Percentiles rank a stretch among this genome's conserved stretches.
Conservation (phyloP, 2,329 filamentous ascomycete genomes). For the Diaporthe capsici region DNA sequence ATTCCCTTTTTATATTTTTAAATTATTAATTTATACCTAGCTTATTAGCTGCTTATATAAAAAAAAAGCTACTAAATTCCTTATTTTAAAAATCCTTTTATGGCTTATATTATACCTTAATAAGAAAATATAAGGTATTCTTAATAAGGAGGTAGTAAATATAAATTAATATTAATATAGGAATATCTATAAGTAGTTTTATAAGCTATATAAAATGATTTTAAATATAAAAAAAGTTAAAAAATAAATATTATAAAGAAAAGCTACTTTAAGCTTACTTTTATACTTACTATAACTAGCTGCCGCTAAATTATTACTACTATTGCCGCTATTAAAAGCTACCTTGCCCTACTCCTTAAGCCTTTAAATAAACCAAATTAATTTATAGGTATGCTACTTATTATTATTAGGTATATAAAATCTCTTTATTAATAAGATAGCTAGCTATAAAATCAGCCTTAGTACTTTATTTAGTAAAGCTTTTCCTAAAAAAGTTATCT, state of each 20-base stretch:
- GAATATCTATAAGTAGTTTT: neutral
- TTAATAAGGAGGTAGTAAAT: neutral
- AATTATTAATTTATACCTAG: neutral
- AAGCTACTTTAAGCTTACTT: too few relatives aligned
- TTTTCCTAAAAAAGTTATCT: neutral
- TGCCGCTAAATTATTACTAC: too few relatives aligned
- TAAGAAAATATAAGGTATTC: neutral
- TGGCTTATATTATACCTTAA: neutral
- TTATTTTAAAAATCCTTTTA: too few relatives aligned
- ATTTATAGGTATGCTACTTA: neutral
- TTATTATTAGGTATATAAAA: neutral
- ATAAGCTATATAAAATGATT: neutral
- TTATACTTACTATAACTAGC: too few relatives aligned
- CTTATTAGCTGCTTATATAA: too few relatives aligned
- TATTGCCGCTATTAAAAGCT: too few relatives aligned
- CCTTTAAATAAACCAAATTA: neutral
- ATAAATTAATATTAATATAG: neutral
- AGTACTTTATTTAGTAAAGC: neutral
- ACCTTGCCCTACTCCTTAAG: accelerated
- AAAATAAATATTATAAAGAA: too few relatives aligned
- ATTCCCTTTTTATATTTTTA: neutral
- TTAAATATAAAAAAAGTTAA: neutral
- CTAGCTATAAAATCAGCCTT: neutral
- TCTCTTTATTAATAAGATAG: neutral
- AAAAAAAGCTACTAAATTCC: too few relatives aligned